phyloP scores from a whole-genome alignment of 2,329 filamentous ascomycete genomes.

The Colletotrichum salicis region DNA sequence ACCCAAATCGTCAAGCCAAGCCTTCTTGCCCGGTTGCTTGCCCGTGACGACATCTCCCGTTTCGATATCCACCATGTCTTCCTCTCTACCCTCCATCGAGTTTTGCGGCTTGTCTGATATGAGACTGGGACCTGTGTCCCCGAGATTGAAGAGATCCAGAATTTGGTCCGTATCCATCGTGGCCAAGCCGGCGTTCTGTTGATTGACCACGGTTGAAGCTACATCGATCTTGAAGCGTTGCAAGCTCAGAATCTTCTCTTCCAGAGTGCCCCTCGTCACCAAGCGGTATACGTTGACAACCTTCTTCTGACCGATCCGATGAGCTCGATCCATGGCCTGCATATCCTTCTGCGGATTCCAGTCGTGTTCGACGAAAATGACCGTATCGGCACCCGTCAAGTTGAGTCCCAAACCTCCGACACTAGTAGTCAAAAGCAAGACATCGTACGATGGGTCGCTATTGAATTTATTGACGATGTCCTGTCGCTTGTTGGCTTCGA shows the following conservation, averaged over 20 bases:
- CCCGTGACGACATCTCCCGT: slow-evolving; percentile 82
- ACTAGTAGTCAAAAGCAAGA: slow-evolving; percentile 90
- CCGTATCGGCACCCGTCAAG: slow-evolving; percentile 94
- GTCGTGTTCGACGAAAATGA: slow-evolving; percentile 99
- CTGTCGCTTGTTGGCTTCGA: slow-evolving; percentile 93
- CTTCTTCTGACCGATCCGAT: slow-evolving; percentile 99
- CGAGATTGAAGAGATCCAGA: slow-evolving; percentile 92
- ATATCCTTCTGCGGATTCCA: slow-evolving; percentile 99
- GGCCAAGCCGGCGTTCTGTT: slow-evolving; percentile 92
- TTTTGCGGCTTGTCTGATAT: slow-evolving; percentile 70
- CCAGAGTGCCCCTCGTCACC: slow-evolving; percentile 93
- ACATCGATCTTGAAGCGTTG: slow-evolving; percentile 99
- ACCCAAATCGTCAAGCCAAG: slow-evolving; percentile 92
- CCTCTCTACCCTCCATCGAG: slow-evolving; percentile 71
- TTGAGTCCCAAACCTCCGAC: slow-evolving; percentile 96
- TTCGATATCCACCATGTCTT: slow-evolving; percentile 93
- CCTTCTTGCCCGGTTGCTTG: slow-evolving; percentile 95
- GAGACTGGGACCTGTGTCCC: slow-evolving; percentile 77
- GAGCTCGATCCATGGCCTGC: slow-evolving; percentile 98
- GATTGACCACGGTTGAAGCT: slow-evolving; percentile 96
- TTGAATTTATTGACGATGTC: slow-evolving; percentile 99
- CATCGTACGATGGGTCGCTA: slow-evolving; percentile 95
- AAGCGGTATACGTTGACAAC: slow-evolving; percentile 98
- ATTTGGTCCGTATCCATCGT: slow-evolving; percentile 99
- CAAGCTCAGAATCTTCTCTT: slow-evolving; percentile 97